Conservation (phyloP, 768 basidiomycete genomes). For the Lyophyllum atratum region DNA sequence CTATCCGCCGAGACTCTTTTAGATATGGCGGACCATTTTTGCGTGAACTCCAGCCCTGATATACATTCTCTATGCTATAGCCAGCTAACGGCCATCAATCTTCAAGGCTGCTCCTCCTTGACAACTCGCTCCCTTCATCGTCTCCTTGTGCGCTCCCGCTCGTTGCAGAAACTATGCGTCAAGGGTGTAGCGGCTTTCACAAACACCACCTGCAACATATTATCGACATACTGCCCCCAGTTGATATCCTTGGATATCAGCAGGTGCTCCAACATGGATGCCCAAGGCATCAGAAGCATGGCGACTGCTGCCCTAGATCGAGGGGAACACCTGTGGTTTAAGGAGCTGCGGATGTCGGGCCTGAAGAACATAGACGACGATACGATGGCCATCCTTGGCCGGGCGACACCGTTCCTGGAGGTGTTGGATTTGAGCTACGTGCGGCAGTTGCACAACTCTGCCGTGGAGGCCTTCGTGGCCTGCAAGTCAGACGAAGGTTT, state of each 20-base stretch:
- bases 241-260: conserved; percentile 68
- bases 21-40: conserved; percentile 56
- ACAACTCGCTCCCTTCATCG: conserved; percentile 68
- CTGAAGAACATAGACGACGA: conserved; percentile 61
- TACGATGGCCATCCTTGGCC: conserved; percentile 66
- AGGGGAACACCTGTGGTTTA: conserved; percentile 53
- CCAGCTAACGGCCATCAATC: conserved; percentile 68
- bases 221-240: conserved; percentile 58
- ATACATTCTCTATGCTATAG: conserved; percentile 48
- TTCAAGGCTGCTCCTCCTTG: conserved; percentile 71
- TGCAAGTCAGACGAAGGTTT: conserved; percentile 40
- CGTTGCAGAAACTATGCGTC: conserved; percentile 57
- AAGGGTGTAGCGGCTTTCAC: conserved; percentile 71
- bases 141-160: conserved; percentile 66
- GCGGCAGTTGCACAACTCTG: conserved; percentile 71
- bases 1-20: conserved; percentile 52
- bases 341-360: conserved; percentile 67
- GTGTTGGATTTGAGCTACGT: conserved; percentile 80
- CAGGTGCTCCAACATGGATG: conserved; percentile 69
- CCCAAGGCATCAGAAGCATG: conserved; percentile 56
- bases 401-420: conserved; percentile 70
- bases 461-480: conserved; percentile 70
- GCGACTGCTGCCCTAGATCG: conserved; percentile 45
- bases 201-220: conserved; percentile 71
- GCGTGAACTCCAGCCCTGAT: conserved; percentile 37